phyloP scores from a whole-genome alignment of 176 grass and related monocot genomes.

The Secale cereale region DNA sequence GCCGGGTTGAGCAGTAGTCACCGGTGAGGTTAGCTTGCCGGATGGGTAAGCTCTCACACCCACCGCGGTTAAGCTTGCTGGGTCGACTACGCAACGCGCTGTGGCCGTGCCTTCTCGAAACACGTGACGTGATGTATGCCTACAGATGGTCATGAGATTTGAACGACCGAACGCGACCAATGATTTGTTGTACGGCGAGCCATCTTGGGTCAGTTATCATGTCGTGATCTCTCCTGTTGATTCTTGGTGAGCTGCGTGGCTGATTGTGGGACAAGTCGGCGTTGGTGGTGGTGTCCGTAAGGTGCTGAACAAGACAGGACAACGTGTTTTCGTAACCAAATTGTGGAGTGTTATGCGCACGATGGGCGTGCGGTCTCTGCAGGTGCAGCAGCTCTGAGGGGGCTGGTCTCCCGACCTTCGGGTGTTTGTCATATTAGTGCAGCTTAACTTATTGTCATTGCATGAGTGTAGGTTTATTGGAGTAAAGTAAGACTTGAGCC shows the following conservation, averaged over 20 bases:
- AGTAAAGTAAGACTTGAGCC: slow-evolving; percentile 1
- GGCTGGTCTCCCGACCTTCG: background rate
- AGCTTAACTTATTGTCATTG: background rate
- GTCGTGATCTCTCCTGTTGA: background rate
- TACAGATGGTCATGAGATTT: background rate
- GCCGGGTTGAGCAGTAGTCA: background rate
- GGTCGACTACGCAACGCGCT: background rate
- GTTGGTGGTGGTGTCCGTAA: slow-evolving; percentile 17
- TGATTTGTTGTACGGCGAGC: background rate
- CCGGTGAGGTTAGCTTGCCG: slow-evolving; percentile 10
- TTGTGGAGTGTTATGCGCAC: background rate
- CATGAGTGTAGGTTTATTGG: background rate
- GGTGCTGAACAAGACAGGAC: background rate
- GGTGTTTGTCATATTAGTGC: background rate
- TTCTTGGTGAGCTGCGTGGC: slow-evolving; percentile 19
- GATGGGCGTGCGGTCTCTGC: background rate
- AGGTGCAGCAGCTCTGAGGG: slow-evolving; percentile 17
- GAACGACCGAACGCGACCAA: background rate
- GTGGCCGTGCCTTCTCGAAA: background rate
- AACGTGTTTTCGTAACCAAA: background rate
- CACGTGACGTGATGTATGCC: background rate
- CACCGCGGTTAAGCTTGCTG: background rate
- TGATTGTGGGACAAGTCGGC: slow-evolving; percentile 15
- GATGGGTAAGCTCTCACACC: slow-evolving; percentile 14
- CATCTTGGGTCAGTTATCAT: background rate